Base-by-base conservation (phyloP, 495 filamentous ascomycete genomes). In the Xylaria intraflava region DNA sequence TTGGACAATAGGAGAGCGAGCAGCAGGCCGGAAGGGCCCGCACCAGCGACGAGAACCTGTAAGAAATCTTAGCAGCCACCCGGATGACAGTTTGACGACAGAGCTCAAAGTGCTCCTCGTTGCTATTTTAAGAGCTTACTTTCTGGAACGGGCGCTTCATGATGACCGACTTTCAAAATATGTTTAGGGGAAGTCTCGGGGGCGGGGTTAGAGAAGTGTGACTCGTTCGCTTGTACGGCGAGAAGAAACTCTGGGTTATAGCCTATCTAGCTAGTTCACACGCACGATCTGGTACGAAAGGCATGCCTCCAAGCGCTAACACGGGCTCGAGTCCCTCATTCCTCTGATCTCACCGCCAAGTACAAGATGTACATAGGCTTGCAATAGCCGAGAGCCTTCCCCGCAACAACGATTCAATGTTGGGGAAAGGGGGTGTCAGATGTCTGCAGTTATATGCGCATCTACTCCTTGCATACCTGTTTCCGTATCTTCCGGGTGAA, bases 21-120 rank as follows among this genome's bases (percentile, higher is more conserved):
- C 11, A 83, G 72, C 3, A 84, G 73, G 19, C 80, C 78, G 0
- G 79, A 77, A 2, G 79, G 79, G 1, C 78, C 79, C 11, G 80
- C 80, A 24, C 80, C 79, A 5, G 81, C 79, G 29, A 83, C 64
- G 31, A 69, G 16, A 30, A 72, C 61, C 69, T 72, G 26, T 12
- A 17, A 2, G 9, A 20, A 46, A 31, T 53, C 2, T 44, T 27
- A 31, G 20, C 24, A 35, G 38, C 22, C 5, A 24, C 38, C 9
- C 10, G 44, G 38, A 49, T 30, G 52, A 53, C n/a, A n/a, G n/a
- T n/a, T 16, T 26, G 19, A 11, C 10, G 23, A 26, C n/a, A 10
- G n/a, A 29, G 27, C 9, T 29, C 27, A 29, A 4, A 4, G 27
- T 9, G 4, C 27, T 29, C 27, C n/a, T n/a, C n/a, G n/a, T n/a